Evolutionary conservation across 208 protist species (phyloP).

Genomic region (Acanthamoeba triangularis): DNA sequence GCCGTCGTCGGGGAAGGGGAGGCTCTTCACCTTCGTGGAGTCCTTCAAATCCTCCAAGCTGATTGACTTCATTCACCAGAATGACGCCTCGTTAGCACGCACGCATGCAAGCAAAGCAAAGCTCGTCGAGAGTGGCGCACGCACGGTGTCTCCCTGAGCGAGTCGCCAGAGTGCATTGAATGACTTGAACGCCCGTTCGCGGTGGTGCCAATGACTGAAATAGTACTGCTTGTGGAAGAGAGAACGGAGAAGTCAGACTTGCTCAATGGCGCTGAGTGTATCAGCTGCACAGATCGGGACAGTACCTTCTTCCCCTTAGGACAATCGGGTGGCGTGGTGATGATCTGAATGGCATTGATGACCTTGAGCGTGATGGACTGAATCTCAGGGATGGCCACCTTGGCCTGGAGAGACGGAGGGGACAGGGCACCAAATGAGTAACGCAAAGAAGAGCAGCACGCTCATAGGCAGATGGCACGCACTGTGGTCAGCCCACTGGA

Average conservation of each 20-base stretch:
- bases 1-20: constrained; percentile 1
- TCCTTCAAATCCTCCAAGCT: constrained; percentile 69
- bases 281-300: not conserved
- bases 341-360: constrained; percentile 70
- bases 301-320: constrained; percentile 61
- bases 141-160: constrained; percentile 48
- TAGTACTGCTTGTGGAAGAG: not conserved
- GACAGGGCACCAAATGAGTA: not conserved
- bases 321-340: constrained; percentile 2
- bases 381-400: constrained; percentile 24
- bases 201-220: constrained; percentile 71
- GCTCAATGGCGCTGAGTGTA: no score
- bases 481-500: constrained; percentile 66
- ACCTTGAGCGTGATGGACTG: constrained; percentile 44
- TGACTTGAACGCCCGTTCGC: constrained; percentile 65
- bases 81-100: not conserved
- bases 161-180: constrained; percentile 51
- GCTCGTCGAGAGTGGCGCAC: not conserved
- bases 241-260: not conserved
- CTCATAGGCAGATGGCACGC: no score
- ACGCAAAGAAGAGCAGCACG: no score
- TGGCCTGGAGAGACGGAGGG: constrained; percentile 23
- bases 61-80: constrained; percentile 16
- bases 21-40: not conserved
- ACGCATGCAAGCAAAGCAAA: not conserved